Evolutionary conservation across 1,284 basidiomycete genomes (phyloP).

Genomic region (Boletus sp.): DNA sequence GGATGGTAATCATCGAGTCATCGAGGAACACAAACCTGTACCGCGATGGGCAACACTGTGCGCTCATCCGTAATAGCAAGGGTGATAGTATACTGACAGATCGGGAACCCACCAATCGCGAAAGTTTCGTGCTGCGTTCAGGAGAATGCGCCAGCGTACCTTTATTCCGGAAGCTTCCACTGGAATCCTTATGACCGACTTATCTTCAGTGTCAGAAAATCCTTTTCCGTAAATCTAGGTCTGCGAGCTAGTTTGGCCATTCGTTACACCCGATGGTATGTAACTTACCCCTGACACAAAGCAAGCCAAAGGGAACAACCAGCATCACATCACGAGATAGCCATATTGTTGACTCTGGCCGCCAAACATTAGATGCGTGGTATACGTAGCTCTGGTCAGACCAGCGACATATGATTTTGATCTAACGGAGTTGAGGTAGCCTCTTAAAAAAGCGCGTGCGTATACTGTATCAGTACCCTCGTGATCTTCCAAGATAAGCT

Average conservation of each 20-base stretch:
- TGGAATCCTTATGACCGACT: constrained; percentile 9
- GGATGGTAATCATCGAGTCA: neutral
- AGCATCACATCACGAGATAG: neutral
- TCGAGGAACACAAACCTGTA: constrained; percentile 2
- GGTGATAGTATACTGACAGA: too few species aligned
- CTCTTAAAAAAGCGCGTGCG: constrained; percentile 2
- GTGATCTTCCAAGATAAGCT: constrained; percentile 15
- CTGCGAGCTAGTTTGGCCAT: constrained; percentile 25
- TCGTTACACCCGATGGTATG: constrained; percentile 7
- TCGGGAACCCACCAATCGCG: constrained; percentile 28
- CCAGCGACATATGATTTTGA: too few species aligned
- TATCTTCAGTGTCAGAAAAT: constrained; percentile 5
- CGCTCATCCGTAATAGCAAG: constrained; percentile 1
- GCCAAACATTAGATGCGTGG: neutral
- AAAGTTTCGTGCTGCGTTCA: constrained; percentile 13
- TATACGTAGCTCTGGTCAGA: constrained; percentile 7
- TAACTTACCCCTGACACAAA: neutral
- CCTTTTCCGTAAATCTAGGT: neutral
- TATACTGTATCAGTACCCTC: neutral
- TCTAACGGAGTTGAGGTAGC: neutral
- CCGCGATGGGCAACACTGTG: constrained; percentile 2
- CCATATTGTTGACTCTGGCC: neutral
- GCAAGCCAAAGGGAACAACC: constrained; percentile 2
- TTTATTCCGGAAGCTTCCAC: constrained; percentile 13
- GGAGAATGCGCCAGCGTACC: constrained; percentile 3